Percentiles rank a stretch among this genome's conserved stretches.
Evolutionary conservation across 768 basidiomycete genomes (phyloP).

Genomic region (Russula vinacea): DNA sequence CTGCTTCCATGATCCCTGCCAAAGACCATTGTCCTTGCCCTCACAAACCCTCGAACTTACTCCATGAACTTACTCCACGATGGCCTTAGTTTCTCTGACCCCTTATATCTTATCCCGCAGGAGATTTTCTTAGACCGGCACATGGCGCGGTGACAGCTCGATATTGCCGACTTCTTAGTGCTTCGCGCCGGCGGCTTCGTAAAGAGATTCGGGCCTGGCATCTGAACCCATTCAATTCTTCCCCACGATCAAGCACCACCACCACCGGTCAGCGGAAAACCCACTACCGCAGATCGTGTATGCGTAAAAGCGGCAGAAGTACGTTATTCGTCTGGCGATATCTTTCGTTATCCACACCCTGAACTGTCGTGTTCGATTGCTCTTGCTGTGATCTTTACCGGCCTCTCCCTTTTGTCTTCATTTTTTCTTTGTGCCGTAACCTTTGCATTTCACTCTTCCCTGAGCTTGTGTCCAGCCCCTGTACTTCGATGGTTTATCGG

Average conservation of each 20-base stretch:
- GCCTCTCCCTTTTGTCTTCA: neutral
- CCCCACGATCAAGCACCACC: too few relatives aligned
- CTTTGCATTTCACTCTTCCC: neutral
- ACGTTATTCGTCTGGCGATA: neutral
- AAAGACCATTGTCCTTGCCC: too few relatives aligned
- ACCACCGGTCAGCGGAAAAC: too few relatives aligned
- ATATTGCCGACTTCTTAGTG: neutral
- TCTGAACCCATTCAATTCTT: neutral
- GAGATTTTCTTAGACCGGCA: neutral
- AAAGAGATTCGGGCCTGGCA: neutral
- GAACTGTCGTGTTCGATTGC: neutral
- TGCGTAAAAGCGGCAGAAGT: neutral
- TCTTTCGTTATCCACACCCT: neutral
- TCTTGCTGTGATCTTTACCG: neutral
- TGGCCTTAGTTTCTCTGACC: neutral
- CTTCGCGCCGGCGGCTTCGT: neutral
- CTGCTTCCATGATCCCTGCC: too few relatives aligned
- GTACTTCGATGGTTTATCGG: constrained; percentile 18
- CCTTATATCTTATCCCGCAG: neutral
- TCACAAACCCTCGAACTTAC: neutral
- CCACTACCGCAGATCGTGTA: too few relatives aligned
- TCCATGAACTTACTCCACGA: constrained; percentile 18
- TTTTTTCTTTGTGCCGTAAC: neutral
- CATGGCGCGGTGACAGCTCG: neutral
- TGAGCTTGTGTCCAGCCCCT: constrained; percentile 2